A percentile compares a stretch with the other conserved stretches of the same genome.
Evolutionary conservation across 2,329 filamentous ascomycete species (phyloP).

Genomic region (Ceratocystis cubensis): DNA sequence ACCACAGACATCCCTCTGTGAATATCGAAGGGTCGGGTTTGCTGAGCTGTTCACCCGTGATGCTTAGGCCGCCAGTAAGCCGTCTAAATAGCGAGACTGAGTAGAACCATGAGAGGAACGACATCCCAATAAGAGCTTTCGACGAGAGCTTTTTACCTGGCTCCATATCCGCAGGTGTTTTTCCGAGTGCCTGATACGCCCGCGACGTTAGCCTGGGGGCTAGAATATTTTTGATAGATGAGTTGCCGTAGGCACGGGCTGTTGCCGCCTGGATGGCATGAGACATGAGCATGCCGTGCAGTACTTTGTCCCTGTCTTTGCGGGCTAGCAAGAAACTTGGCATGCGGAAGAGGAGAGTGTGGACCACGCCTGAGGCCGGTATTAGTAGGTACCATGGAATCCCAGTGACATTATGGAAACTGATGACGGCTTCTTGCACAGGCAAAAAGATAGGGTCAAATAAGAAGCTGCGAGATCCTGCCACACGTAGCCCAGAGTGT

Average conservation of each 20-base stretch:
- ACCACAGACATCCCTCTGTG: conserved; percentile 43
- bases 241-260: conserved; percentile 25
- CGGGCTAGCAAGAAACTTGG: conserved; percentile 36
- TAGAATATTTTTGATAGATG: conserved; percentile 26
- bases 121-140: conserved; percentile 6
- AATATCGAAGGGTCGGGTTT: conserved; percentile 32
- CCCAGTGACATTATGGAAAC: conserved; percentile 33
- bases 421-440: conserved; percentile 34
- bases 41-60: conserved; percentile 23
- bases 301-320: conserved; percentile 24
- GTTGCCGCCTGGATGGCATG: conserved; percentile 23
- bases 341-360: conserved; percentile 36
- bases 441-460: conserved; percentile 26
- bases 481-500: not conserved
- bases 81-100: conserved; percentile 23
- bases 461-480: conserved; percentile 14
- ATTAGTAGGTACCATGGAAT: conserved; percentile 44
- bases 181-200: conserved; percentile 9
- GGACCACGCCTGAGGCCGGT: conserved; percentile 37
- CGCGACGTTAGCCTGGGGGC: conserved; percentile 1
- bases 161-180: conserved; percentile 10
- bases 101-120: conserved; percentile 20
- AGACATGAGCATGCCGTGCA: conserved; percentile 23
- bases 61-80: conserved; percentile 23
- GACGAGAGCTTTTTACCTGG: conserved; percentile 25